phyloP scores from a whole-genome alignment of 768 basidiomycete species.

The Termitomyces sp. region DNA sequence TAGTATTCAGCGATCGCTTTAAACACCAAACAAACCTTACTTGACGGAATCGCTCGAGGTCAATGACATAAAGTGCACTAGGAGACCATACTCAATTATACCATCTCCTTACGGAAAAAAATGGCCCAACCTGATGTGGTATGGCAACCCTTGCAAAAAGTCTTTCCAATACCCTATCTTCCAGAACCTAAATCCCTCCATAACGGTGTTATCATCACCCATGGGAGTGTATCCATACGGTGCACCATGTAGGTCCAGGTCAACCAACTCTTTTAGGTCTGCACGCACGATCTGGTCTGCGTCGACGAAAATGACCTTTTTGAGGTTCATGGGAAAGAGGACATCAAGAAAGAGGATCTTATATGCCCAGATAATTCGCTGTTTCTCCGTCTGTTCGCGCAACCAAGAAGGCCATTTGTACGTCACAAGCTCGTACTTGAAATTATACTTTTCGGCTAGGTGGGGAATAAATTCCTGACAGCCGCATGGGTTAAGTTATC shows the following conservation, averaged over 20 bases:
- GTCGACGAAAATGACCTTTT: constrained; percentile 99
- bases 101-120: neutral
- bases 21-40: constrained; percentile 29
- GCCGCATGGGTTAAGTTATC: neutral
- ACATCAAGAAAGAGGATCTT: constrained; percentile 99
- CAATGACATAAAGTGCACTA: constrained; percentile 94
- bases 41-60: constrained; percentile 92
- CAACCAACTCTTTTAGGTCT: constrained; percentile 93
- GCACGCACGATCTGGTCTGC: constrained; percentile 96
- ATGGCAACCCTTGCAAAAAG: constrained; percentile 75
- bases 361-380: constrained; percentile 98
- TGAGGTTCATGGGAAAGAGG: constrained; percentile 97
- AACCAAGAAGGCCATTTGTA: constrained; percentile 99
- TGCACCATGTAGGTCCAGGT: constrained; percentile 85
- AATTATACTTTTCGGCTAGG: constrained; percentile 84
- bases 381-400: constrained; percentile 95
- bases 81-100: neutral
- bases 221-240: constrained; percentile 97
- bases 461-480: constrained; percentile 91
- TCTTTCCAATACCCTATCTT: constrained; percentile 96
- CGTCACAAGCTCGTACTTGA: constrained; percentile 95
- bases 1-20: neutral
- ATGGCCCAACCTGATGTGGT: constrained; percentile 82
- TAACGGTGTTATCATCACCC: constrained; percentile 91
- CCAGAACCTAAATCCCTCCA: constrained; percentile 99